A percentile compares a stretch with the other conserved stretches of the same genome.
Evolutionary conservation across 179 eudicot species (phyloP).

Genomic region (Heliamphora pulchella): DNA sequence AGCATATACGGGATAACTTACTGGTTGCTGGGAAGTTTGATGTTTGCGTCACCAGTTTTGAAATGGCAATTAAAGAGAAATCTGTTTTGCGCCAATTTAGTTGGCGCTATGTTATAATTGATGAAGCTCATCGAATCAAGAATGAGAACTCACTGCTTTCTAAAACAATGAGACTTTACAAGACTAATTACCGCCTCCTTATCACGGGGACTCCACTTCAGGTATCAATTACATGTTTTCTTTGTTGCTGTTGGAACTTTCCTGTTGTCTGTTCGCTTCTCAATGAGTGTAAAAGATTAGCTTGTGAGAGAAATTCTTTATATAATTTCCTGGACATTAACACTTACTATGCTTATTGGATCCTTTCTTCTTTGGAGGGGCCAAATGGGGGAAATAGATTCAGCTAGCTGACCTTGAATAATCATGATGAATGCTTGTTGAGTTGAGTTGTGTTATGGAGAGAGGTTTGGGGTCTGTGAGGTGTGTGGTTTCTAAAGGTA

Average conservation of each 20-base stretch:
- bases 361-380: not conserved
- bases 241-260: not conserved
- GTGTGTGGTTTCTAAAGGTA: not conserved
- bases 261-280: not conserved
- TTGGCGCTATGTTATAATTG: constrained; percentile 96
- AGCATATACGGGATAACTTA: constrained; percentile 72
- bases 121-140: constrained; percentile 98
- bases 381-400: not conserved
- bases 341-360: not conserved
- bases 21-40: constrained; percentile 95
- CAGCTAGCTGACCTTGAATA: not conserved
- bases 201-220: constrained; percentile 97
- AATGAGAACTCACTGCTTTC: constrained; percentile 96
- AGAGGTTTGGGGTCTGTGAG: not conserved
- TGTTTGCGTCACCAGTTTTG: constrained; percentile 97
- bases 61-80: constrained; percentile 97
- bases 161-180: constrained; percentile 88
- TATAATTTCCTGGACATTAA: not conserved
- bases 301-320: not conserved
- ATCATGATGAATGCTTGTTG: not conserved
- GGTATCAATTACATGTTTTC: constrained; percentile 34
- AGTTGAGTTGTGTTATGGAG: no score
- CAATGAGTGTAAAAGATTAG: not conserved
- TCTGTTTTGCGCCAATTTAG: constrained; percentile 75
- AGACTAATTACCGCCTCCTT: constrained; percentile 82